Percentiles rank a stretch among this genome's conserved stretches.
Evolutionary conservation across 78 protist genomes (phyloP).

Genomic region (Isochrysis galbana): DNA sequence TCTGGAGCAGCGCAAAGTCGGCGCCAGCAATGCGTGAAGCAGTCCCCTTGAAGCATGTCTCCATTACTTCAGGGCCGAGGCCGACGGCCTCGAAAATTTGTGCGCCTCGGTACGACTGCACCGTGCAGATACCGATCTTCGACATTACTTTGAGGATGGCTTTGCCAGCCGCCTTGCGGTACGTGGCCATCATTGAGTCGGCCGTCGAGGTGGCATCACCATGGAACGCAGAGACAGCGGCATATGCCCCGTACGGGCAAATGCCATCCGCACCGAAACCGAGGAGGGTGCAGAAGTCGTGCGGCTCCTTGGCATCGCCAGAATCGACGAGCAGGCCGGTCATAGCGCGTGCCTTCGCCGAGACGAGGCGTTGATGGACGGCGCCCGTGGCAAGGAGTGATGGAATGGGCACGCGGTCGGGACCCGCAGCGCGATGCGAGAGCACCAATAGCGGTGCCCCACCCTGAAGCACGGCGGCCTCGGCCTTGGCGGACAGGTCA

Average conservation of each 20-base stretch:
- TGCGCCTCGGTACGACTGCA: conserved; percentile 81
- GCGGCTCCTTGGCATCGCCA: conserved; percentile 69
- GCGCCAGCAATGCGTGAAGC: conserved; percentile 76
- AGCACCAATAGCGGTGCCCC: conserved; percentile 64
- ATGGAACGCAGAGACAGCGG: too few relatives aligned
- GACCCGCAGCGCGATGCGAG: background rate
- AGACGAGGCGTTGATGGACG: conserved; percentile 79
- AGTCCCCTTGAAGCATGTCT: conserved; percentile 68
- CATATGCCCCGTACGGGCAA: conserved; percentile 57
- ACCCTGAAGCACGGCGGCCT: conserved; percentile 54
- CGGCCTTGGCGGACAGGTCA: conserved; percentile 52
- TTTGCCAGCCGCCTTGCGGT: conserved; percentile 52
- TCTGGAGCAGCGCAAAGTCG: conserved; percentile 39
- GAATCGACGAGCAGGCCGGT: conserved; percentile 64
- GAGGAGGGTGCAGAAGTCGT: conserved; percentile 73
- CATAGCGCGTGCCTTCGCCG: conserved; percentile 42
- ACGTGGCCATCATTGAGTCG: conserved; percentile 36
- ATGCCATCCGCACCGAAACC: conserved; percentile 88
- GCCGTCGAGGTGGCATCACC: too few relatives aligned
- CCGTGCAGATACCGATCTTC: conserved; percentile 88
- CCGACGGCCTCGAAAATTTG: conserved; percentile 92
- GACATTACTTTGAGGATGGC: conserved; percentile 80
- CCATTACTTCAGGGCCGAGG: conserved; percentile 60
- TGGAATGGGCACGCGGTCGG: conserved; percentile 53
- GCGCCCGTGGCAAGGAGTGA: conserved; percentile 72